Conservation (phyloP, 345 rosid species). For the Euphorbia lathyris region DNA sequence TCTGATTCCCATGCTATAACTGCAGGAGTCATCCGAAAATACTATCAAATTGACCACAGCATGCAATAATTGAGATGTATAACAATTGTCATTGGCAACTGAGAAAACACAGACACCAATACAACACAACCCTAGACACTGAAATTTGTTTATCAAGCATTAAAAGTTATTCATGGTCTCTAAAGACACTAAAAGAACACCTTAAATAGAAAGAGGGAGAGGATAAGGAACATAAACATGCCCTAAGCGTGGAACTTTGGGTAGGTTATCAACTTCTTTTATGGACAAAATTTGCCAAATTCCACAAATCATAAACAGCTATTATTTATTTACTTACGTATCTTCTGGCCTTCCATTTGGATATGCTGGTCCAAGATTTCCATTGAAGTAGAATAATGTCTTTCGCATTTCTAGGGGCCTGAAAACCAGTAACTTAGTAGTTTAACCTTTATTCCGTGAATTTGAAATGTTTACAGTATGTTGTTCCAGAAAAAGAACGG, state of each 20-base stretch:
- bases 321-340: slow-evolving; percentile 51
- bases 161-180: neutral
- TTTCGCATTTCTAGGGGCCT: slow-evolving; percentile 79
- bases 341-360: slow-evolving; percentile 80
- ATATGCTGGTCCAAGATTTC: slow-evolving; percentile 94
- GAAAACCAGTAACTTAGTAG: slow-evolving; percentile 15
- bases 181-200: neutral
- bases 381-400: slow-evolving; percentile 86
- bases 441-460: slow-evolving; percentile 6
- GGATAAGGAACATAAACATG: neutral
- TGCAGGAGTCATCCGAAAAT: slow-evolving; percentile 29
- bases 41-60: slow-evolving; percentile 3
- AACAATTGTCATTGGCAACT: neutral
- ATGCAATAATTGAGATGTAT: neutral
- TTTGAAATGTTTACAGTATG: neutral
- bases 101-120: slow-evolving; percentile 8
- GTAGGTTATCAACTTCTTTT: neutral
- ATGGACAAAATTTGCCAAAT: neutral
- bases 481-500: neutral
- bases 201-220: neutral
- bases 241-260: neutral
- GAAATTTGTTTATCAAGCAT: neutral
- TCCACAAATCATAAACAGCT: neutral
- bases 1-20: slow-evolving; percentile 97
- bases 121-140: neutral